Evolutionary conservation across 345 rosid species (phyloP).

Genomic region (Boechera retrofracta): DNA sequence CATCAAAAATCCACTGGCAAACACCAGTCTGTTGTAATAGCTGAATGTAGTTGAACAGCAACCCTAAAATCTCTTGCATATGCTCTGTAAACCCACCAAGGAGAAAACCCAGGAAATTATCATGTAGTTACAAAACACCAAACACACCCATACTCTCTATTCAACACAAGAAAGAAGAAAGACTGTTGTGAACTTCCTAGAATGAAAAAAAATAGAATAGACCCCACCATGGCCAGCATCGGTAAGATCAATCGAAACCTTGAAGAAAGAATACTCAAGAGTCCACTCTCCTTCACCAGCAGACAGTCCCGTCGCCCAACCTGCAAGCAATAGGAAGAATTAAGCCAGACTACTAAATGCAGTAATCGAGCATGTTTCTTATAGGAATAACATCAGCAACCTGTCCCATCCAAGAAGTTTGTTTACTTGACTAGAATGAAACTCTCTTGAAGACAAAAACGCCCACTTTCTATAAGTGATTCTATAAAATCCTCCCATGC

Average conservation of each 20-base stretch:
- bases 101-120: constrained; percentile 7
- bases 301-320: constrained; percentile 83
- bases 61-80: constrained; percentile 77
- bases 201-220: constrained; percentile 11
- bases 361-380: constrained; percentile 5
- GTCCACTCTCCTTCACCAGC: constrained; percentile 80
- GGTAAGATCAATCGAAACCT: constrained; percentile 74
- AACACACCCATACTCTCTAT: constrained; percentile 13
- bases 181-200: constrained; percentile 21
- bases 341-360: background rate
- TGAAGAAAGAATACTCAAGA: constrained; percentile 73
- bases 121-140: constrained; percentile 34
- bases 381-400: constrained; percentile 3
- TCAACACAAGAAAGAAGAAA: constrained; percentile 16
- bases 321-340: constrained; percentile 48
- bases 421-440: constrained; percentile 9
- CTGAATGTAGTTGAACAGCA: constrained; percentile 78
- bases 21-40: constrained; percentile 80
- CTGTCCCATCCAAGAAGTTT: background rate
- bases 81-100: constrained; percentile 62
- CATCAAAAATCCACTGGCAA: constrained; percentile 95
- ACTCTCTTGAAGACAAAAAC: constrained; percentile 11
- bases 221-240: constrained; percentile 92
- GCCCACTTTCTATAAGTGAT: background rate
- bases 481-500: background rate